These are phyloP conservation scores for Coelastrella sp. DNA, from an alignment of 139 green algal species.

Conservation along the genomic window DNA sequence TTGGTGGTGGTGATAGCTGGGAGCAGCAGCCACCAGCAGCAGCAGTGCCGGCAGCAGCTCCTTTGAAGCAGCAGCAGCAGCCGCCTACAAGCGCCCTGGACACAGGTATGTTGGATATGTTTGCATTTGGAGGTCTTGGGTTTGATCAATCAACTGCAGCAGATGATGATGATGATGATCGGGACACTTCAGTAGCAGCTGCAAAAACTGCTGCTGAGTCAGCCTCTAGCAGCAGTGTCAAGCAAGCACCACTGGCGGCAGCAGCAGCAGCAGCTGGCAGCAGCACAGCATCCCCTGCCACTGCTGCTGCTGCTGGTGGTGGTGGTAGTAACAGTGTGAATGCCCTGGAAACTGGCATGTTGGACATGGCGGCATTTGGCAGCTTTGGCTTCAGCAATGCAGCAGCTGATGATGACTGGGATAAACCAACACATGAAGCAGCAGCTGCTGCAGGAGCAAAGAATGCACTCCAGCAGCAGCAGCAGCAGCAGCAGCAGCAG, in stretches of 20 bases:
- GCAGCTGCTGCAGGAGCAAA: not conserved
- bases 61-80: not conserved
- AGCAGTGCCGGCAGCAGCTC: not conserved
- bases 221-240: not conserved
- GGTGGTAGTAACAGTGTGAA: not conserved
- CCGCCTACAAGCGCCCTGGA: constrained; percentile 13
- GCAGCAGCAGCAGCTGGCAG: constrained; percentile 7
- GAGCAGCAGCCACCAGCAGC: not conserved
- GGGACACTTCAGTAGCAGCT: not conserved
- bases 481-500: constrained; percentile 33
- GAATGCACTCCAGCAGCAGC: not conserved
- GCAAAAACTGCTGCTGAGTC: constrained; percentile 6
- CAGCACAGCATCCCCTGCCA: not conserved
- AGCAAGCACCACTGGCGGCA: too few relatives aligned
- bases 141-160: too few relatives aligned
- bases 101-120: constrained; percentile 59
- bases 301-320: constrained; percentile 11
- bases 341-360: constrained; percentile 52
- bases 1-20: constrained; percentile 4
- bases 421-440: not conserved
- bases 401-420: constrained; percentile 8
- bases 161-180: constrained; percentile 10
- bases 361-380: constrained; percentile 55
- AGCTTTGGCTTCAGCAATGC: constrained; percentile 4
- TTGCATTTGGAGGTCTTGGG: constrained; percentile 47